Base-by-base conservation (phyloP, 192 early-diverging fungal genomes). In the Umbelopsis sp. region DNA sequence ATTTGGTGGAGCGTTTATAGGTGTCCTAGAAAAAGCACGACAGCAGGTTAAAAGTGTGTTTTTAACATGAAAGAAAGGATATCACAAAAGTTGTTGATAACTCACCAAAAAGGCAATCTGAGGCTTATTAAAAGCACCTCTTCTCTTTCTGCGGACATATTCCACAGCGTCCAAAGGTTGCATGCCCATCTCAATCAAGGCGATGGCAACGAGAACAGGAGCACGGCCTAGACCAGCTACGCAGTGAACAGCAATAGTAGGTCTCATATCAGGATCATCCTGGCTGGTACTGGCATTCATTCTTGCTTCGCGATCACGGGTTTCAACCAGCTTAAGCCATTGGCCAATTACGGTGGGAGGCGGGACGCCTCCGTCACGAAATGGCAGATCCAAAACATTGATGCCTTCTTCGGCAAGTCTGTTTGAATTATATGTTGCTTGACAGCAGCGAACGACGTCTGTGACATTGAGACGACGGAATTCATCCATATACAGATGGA, bases 211-310 rank as follows among this genome's bases (percentile, higher is more conserved):
- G 11, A 99, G 82, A 18, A 96, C 91, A 1, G 97, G 97, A 4
- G 97, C 97, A 25, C 97, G 91, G 7, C 96, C 96, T 7, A 98
- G 86, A 27, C 96, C 96, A 5, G 96, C 94, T 21, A 98, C 96
- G 74, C 96, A 98, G 73, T 98, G 96, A 6, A 97, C 90, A 2
- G 94, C 95, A 68, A 93, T 91, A 1, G 90, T 92, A 18, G 86
- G 84, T 44, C 68, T 46, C 51, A 55, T 52, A 46, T 70, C 69
- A 20, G 49, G 49, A 27, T 70, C 69, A 55, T 70, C 52, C 10
- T 55, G 50, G 21, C 52, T 61, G 27, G 55, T 53, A 22, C 49
- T 68, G 8, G 70, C 30, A 27, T 82, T 81, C 25, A 41, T 33
- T 73, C 67, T 53, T 30, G 73, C 76, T 41, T 76, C 66, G 50